Evolutionary conservation across 2,329 filamentous ascomycete genomes (phyloP), one percentile per base, ranked within the genome.

Genomic region (Onygena corvina): DNA sequence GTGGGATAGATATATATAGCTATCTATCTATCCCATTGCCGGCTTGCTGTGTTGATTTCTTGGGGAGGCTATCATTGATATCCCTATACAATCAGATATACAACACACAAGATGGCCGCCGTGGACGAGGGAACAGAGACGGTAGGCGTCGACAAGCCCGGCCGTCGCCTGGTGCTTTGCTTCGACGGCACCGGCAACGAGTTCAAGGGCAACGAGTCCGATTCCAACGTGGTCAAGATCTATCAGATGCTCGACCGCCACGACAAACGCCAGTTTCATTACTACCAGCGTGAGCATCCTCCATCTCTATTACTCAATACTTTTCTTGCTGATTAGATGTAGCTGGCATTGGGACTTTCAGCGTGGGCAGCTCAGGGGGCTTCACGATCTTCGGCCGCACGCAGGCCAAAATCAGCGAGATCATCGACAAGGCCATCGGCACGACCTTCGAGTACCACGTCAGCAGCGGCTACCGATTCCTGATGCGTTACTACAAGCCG

Each of bases 151-250:
- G 3, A 1, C 9, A 46, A 46, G 7, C 42, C 14, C 9, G 42
- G 42, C 14, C 53, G 55, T 2, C 55, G 55, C 20, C 50, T 57
- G 23, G 55, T 55, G 14, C 55, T 57, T 12, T 57, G 55, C 42
- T 57, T 57, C 30, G 55, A 57, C 53, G 61, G 59, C 25, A 63
- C 61, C n/a, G 61, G 60, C 9, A 60, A 62, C 46, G 46, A 52
- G 31, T 64, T 58, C 49, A 52, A 53, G 4, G 61, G 56, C 18
- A 56, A 57, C 48, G 68, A 71, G 51, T 63, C 67, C 3, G 74
- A 77, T 56, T 76, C 73, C 12, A 77, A 77, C 48, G 71, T 77
- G 2, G 69, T 76, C 47, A 76, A 76, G 57, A 61, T 77, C 7
- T 63, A 60, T 49, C 50, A 63, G 23, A 64, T 64, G 59, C 54